phyloP scores from a whole-genome alignment of 805 yeast genomes.

The Cyberlindnera petersonii region DNA sequence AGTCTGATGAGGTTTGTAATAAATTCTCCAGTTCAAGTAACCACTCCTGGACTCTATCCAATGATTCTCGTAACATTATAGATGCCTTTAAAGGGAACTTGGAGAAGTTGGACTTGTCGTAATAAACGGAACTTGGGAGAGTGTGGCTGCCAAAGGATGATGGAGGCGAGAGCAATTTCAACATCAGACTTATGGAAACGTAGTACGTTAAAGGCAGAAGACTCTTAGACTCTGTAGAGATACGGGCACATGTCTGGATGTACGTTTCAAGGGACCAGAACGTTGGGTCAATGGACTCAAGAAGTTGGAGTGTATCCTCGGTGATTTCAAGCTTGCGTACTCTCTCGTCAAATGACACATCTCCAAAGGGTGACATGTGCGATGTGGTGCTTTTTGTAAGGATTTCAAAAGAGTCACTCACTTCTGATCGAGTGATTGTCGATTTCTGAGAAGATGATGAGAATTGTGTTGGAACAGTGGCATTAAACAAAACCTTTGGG shows the following conservation, averaged over 20 bases:
- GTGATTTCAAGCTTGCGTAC: constrained; percentile 2
- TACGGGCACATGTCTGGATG: constrained; percentile 7
- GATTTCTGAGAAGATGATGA: too few species aligned
- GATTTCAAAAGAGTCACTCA: too few species aligned
- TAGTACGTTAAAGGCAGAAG: constrained; percentile 8
- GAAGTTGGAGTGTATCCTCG: constrained; percentile 5
- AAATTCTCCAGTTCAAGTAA: not conserved
- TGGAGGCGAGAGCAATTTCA: not conserved
- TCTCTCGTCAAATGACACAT: not conserved
- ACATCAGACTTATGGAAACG: constrained; percentile 4
- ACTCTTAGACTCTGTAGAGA: constrained; percentile 1
- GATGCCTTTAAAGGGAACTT: constrained; percentile 7
- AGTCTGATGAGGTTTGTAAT: not conserved
- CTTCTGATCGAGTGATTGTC: too few species aligned
- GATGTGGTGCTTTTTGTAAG: not conserved
- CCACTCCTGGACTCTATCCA: constrained; percentile 6
- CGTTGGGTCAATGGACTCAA: constrained; percentile 15
- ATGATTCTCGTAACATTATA: constrained; percentile 2
- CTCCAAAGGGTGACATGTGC: not conserved
- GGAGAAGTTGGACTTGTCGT: constrained; percentile 8
- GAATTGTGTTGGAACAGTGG: too few species aligned
- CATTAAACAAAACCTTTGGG: not conserved
- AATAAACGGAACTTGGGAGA: too few species aligned
- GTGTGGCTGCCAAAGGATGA: not conserved
- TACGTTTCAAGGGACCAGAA: constrained; percentile 14